Conservation (phyloP, 1,284 basidiomycete species). For the Moesziomyces aphidis region DNA sequence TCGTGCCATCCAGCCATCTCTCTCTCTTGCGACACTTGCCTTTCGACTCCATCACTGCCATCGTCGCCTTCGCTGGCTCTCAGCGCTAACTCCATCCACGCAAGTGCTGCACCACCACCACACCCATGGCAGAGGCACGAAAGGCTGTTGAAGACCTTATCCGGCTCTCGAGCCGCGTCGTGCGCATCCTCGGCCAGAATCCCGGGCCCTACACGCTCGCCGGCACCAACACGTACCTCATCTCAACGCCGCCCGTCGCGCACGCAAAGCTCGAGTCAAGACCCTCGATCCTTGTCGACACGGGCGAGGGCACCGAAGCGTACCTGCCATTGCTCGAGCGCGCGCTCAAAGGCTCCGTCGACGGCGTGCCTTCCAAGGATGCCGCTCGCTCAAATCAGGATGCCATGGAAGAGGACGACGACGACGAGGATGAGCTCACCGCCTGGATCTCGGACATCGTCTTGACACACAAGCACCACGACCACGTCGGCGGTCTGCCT, state of each 20-base stretch:
- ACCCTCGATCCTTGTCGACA: conserved; percentile 82
- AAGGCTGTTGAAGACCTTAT: conserved; percentile 45
- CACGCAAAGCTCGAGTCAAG: conserved; percentile 71
- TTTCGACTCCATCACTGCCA: not conserved
- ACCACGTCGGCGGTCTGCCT: conserved; percentile 84
- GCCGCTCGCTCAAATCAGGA: conserved; percentile 4
- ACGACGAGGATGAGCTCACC: conserved; percentile 40
- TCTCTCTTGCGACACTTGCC: not conserved
- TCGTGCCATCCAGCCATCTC: not conserved
- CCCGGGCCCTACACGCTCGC: conserved; percentile 88
- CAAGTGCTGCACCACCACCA: not conserved
- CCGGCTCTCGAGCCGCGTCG: conserved; percentile 41
- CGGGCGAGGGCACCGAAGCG: conserved; percentile 80
- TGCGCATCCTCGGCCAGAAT: conserved; percentile 76
- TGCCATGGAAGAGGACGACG: conserved; percentile 29
- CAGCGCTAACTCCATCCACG: not conserved
- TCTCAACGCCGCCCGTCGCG: conserved; percentile 71
- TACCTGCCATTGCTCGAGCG: conserved; percentile 78
- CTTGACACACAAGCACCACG: conserved; percentile 88
- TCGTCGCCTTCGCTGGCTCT: no score
- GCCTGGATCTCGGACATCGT: conserved; percentile 74
- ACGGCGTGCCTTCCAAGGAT: conserved; percentile 3
- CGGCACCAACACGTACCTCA: conserved; percentile 92
- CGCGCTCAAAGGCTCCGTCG: conserved; percentile 70
- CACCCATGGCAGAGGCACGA: conserved; percentile 49